Percentiles rank a stretch among this genome's conserved stretches.
phyloP scores from a whole-genome alignment of 2,329 filamentous ascomycete genomes.

The Gremmenia infestans region DNA sequence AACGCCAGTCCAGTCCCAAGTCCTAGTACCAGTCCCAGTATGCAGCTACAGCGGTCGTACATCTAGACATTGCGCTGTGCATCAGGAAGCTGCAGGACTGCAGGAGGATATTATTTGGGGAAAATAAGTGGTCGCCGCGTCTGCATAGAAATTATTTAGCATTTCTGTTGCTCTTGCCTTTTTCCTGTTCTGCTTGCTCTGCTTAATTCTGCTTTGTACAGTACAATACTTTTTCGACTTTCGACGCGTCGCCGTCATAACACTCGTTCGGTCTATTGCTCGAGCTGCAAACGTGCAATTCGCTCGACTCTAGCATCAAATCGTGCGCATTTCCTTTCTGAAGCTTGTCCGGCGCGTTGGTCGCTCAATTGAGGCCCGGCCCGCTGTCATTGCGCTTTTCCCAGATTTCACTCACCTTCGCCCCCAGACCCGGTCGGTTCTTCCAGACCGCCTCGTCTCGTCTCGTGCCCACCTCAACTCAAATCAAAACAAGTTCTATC shows the following conservation, averaged over 20 bases:
- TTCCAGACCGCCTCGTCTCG: constrained; percentile 19
- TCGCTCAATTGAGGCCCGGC: constrained; percentile 14
- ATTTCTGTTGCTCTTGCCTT: constrained; percentile 6
- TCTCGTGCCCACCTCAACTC: neutral
- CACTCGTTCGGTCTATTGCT: constrained; percentile 17
- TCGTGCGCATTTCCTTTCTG: constrained; percentile 4
- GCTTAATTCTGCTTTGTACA: constrained; percentile 7
- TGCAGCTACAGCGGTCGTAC: constrained; percentile 27
- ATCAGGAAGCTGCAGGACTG: no score
- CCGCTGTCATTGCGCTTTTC: constrained; percentile 2
- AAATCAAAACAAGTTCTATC: constrained; percentile 10
- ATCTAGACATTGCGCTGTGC: constrained; percentile 23
- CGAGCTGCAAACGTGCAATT: constrained; percentile 15
- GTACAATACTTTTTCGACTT: constrained; percentile 8
- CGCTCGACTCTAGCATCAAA: constrained; percentile 2
- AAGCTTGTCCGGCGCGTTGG: constrained; percentile 9
- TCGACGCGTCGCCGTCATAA: constrained; percentile 18
- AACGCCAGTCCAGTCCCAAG: constrained; percentile 19
- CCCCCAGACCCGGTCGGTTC: neutral
- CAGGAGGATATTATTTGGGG: constrained; percentile 14
- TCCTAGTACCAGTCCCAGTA: constrained; percentile 11
- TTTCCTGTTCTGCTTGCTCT: constrained; percentile 4
- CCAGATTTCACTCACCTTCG: constrained; percentile 6
- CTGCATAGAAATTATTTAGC: constrained; percentile 15
- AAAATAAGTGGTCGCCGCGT: constrained; percentile 21